Evolutionary conservation across 306 rosid genomes (phyloP).

Genomic region (Fragaria iinumae): DNA sequence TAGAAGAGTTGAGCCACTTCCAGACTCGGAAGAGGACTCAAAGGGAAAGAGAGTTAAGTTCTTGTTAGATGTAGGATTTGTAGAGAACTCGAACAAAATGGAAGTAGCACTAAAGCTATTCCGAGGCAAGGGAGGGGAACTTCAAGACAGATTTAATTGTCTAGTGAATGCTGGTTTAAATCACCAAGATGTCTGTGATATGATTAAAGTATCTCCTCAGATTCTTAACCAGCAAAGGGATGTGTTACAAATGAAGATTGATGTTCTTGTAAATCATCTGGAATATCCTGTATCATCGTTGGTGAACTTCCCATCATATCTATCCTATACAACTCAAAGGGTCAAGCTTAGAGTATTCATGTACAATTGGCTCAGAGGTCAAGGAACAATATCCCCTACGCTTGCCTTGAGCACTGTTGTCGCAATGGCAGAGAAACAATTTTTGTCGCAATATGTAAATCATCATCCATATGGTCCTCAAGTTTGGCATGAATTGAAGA

Average conservation of each 20-base stretch:
- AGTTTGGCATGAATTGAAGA: constrained; percentile 62
- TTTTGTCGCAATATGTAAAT: constrained; percentile 43
- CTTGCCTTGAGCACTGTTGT: constrained; percentile 67
- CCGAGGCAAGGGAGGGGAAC: constrained; percentile 72
- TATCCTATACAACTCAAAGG: constrained; percentile 43
- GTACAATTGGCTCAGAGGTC: constrained; percentile 69
- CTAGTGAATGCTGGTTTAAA: constrained; percentile 64
- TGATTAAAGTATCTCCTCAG: constrained; percentile 59
- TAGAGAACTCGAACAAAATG: constrained; percentile 45
- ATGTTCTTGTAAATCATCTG: constrained; percentile 45
- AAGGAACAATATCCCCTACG: constrained; percentile 33
- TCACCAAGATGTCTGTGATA: constrained; percentile 38
- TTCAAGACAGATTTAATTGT: constrained; percentile 70
- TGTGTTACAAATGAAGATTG: constrained; percentile 49
- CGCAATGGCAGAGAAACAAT: constrained; percentile 44
- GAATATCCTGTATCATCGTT: constrained; percentile 63
- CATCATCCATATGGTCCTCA: constrained; percentile 63
- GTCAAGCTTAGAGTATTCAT: constrained; percentile 58
- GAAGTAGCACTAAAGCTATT: constrained; percentile 40
- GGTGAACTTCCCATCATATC: constrained; percentile 55
- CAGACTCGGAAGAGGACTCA: constrained; percentile 26
- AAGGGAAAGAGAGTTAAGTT: constrained; percentile 45
- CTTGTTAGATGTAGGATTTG: constrained; percentile 57
- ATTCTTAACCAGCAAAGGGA: constrained; percentile 60
- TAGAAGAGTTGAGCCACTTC: constrained; percentile 40